Conservation (phyloP, 164 flowering plant genomes). For the Saururus chinensis region DNA sequence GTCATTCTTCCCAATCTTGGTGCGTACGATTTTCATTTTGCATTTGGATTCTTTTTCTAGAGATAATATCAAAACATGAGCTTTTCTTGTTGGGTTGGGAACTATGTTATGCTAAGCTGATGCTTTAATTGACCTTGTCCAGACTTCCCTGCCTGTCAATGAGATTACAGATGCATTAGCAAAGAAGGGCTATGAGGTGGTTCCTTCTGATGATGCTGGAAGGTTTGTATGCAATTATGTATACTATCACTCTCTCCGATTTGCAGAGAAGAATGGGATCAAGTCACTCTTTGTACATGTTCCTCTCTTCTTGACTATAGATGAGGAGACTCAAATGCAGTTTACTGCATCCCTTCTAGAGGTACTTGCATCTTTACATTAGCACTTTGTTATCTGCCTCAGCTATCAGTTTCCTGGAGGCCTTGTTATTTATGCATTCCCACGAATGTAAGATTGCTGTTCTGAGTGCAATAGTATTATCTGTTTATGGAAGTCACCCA, state of each 20-base stretch:
- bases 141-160: conserved; percentile 39
- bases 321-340: conserved; percentile 59
- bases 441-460: background rate
- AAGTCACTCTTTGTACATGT: conserved; percentile 64
- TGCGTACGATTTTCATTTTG: too few species aligned
- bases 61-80: too few species aligned
- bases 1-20: too few species aligned
- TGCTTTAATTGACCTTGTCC: conserved; percentile 1
- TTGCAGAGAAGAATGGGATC: conserved; percentile 51
- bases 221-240: conserved; percentile 69
- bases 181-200: conserved; percentile 37
- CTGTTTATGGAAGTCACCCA: background rate
- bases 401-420: background rate
- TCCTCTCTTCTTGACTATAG: conserved; percentile 47
- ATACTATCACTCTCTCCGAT: conserved; percentile 64
- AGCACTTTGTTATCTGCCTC: background rate
- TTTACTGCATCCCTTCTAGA: conserved; percentile 19
- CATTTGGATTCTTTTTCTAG: too few species aligned
- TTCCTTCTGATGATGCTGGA: conserved; percentile 47
- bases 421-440: background rate
- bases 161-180: conserved; percentile 23
- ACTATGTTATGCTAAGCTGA: too few species aligned
- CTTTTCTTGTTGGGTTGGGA: too few species aligned
- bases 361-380: background rate
- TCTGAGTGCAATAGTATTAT: background rate